Conservation (phyloP, 441 rosid species). For the Adansonia madagascariensis region DNA sequence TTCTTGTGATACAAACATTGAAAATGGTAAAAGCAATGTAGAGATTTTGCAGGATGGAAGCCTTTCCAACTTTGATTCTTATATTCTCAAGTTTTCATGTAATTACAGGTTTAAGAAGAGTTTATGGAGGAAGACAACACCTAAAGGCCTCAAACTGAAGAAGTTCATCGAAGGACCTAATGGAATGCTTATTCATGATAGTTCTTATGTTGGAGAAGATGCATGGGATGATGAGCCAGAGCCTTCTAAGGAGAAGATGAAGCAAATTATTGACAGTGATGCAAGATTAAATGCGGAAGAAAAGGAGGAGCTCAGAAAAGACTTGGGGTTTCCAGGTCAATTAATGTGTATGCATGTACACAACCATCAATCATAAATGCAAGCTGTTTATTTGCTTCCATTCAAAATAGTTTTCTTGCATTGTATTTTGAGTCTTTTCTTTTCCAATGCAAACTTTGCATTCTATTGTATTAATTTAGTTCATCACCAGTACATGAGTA, state of each 20-base stretch:
- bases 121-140: slow-evolving; percentile 82
- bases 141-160: slow-evolving; percentile 88
- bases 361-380: slow-evolving; percentile 17
- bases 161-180: slow-evolving; percentile 76
- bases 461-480: slow-evolving; percentile 14
- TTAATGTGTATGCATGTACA: slow-evolving; percentile 29
- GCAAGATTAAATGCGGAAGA: slow-evolving; percentile 57
- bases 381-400: slow-evolving; percentile 11
- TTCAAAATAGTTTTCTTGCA: not conserved
- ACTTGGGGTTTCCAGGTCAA: slow-evolving; percentile 71
- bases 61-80: not conserved
- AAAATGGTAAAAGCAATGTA: not conserved
- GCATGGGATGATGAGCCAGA: slow-evolving; percentile 82
- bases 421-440: slow-evolving; percentile 5
- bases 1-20: not conserved
- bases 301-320: slow-evolving; percentile 67
- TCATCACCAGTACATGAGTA: not conserved
- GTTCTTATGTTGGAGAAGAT: slow-evolving; percentile 87
- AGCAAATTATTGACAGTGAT: slow-evolving; percentile 60
- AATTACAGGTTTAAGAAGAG: slow-evolving; percentile 78
- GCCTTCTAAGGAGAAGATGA: slow-evolving; percentile 55
- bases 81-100: slow-evolving; percentile 1
- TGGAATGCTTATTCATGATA: slow-evolving; percentile 81
- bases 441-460: slow-evolving; percentile 1
- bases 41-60: not conserved